A percentile compares a stretch with the other conserved stretches of the same genome.
Evolutionary conservation across 2,329 filamentous ascomycete species (phyloP).

Genomic region (Clarireedia monteithiana): DNA sequence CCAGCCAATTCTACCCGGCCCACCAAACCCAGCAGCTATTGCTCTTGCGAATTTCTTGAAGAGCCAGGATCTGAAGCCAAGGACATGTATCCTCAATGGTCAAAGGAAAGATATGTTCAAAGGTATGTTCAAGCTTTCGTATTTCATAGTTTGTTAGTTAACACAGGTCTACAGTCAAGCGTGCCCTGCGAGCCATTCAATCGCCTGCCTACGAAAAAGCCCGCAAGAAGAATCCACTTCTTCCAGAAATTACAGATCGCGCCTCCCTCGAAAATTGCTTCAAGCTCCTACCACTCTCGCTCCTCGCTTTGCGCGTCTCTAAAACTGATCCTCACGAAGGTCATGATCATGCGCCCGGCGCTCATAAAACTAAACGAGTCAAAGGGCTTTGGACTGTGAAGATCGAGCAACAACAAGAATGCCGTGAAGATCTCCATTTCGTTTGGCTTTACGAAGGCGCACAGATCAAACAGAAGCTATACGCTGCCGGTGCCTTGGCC

Average conservation of each 20-base stretch:
- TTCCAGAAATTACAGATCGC: conserved; percentile 82
- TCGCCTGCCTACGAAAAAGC: conserved; percentile 88
- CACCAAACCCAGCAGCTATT: conserved; percentile 81
- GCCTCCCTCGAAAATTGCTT: conserved; percentile 87
- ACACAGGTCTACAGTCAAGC: conserved; percentile 62
- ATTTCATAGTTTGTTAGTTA: not conserved
- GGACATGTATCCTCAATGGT: conserved; percentile 89
- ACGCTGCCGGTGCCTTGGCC: conserved; percentile 74
- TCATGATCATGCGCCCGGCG: conserved; percentile 54
- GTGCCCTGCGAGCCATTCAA: conserved; percentile 82
- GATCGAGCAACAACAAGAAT: conserved; percentile 94
- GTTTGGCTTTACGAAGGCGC: conserved; percentile 94
- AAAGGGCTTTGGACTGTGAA: conserved; percentile 96
- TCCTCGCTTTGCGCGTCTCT: conserved; percentile 82
- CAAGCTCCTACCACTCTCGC: conserved; percentile 88
- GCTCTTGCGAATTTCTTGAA: conserved; percentile 85
- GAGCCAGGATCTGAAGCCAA: conserved; percentile 74
- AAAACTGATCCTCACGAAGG: conserved; percentile 75
- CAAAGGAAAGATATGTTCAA: conserved; percentile 98
- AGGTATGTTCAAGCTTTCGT: conserved; percentile 44
- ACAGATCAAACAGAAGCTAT: conserved; percentile 89
- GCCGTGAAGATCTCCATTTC: conserved; percentile 81
- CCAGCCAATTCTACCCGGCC: conserved; percentile 66
- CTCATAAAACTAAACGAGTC: conserved; percentile 74
- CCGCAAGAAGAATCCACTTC: conserved; percentile 77